Base-by-base conservation (phyloP, 2,329 filamentous ascomycete genomes). In the Dactylellina haptotyla region DNA sequence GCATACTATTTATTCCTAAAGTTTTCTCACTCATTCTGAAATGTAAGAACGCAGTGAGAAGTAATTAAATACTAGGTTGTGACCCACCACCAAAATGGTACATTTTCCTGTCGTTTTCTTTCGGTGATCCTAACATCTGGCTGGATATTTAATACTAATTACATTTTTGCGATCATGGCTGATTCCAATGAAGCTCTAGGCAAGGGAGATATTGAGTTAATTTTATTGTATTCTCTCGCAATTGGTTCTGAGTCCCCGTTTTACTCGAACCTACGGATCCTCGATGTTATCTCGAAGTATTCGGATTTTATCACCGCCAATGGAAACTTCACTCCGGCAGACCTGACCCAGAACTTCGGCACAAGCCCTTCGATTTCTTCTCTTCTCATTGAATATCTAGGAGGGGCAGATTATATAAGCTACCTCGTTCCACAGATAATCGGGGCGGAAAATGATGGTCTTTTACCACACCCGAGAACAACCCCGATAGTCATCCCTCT, bases 291-390 rank as follows among this genome's bases (percentile, higher is more conserved):
- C 4, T 32, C 25, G 9, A 30, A 48, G 25, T 50, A 43, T 18
- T 32, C 20, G 4, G 57, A 45, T 3, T 61, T 37, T 39, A 18
- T 56, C 12, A 10, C 43, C 12, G 41, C 26, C 10, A 39, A 58
- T 10, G 32, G 20, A 6, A 66, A 16, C 23, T 48, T 50, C 28
- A 66, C 50, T 1, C 6, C 34, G 6, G 50, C 57, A 4, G 41
- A 48, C 10, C 34, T 66, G 6, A 39, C 41, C 3, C 14, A 51
- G 16, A 39, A 26, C 26, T 58, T 66, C n/a, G 62, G 62, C 3
- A 57, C 51, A 8, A 50, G n/a, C 8, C 50, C 50, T 12, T 25
- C 23, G 3, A 32, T 34, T 20, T 50, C 62, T 0, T 30, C 39
- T 16, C 9, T 37, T 48, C 26, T 46, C 4, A 41, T 65, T 8